These are phyloP conservation scores for Colletotrichum sp. DNA, from an alignment of 2,329 filamentous ascomycete species.

Conservation along the genomic window DNA sequence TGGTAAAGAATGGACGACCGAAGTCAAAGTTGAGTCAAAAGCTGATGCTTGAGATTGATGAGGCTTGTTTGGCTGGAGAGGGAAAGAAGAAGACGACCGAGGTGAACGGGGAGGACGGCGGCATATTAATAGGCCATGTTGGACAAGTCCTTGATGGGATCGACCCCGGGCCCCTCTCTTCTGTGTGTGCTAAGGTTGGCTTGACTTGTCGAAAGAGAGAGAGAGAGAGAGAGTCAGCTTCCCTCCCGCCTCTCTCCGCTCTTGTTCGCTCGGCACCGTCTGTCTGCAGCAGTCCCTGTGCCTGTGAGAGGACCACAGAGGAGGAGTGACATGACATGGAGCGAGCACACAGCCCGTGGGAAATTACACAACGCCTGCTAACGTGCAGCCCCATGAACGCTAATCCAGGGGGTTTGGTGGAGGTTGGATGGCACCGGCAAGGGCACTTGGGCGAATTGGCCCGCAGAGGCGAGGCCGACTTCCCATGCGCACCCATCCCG, in stretches of 20 bases:
- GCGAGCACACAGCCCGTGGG: slow-evolving; percentile 3
- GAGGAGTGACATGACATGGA: slow-evolving; percentile 10
- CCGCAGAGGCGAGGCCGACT: slow-evolving; percentile 3
- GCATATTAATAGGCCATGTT: slow-evolving; percentile 51
- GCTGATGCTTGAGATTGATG: slow-evolving; percentile 37
- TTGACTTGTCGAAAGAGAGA: not conserved
- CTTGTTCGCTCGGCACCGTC: not conserved
- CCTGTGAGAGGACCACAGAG: not conserved
- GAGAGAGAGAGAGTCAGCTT: slow-evolving; percentile 25
- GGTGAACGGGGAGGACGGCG: slow-evolving; percentile 35
- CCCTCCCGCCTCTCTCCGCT: not conserved
- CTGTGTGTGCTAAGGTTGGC: slow-evolving; percentile 4
- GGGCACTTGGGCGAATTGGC: slow-evolving; percentile 10
- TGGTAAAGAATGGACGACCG: slow-evolving; percentile 63
- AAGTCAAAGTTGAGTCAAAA: slow-evolving; percentile 54
- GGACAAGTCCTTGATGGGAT: slow-evolving; percentile 16
- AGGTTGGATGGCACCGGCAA: slow-evolving; percentile 17
- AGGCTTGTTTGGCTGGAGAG: slow-evolving; percentile 51
- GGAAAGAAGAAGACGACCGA: slow-evolving; percentile 28
- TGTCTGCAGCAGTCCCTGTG: not conserved
- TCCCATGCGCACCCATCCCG: not conserved
- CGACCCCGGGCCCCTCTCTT: slow-evolving; percentile 1
- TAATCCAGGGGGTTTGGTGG: slow-evolving; percentile 23
- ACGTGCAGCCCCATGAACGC: slow-evolving; percentile 17
- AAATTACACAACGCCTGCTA: slow-evolving; percentile 20